phyloP scores from a whole-genome alignment of 352 stramenopile genomes.

The Phytophthora litchii region DNA sequence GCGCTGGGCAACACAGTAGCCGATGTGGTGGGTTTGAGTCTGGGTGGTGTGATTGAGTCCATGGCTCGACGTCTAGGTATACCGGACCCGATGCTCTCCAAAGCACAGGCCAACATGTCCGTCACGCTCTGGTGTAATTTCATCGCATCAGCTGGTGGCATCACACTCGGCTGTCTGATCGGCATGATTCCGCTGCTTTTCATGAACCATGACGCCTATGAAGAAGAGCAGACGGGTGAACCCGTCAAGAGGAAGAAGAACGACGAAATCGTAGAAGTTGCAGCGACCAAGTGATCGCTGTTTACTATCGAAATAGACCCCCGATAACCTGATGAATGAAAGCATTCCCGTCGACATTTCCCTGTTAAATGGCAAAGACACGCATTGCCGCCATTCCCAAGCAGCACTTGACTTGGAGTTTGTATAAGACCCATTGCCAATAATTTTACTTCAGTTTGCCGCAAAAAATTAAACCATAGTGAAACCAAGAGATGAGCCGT shows the following conservation, averaged over 20 bases:
- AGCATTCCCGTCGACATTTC: background rate
- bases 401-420: conserved; percentile 19
- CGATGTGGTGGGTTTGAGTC: conserved; percentile 93
- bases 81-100: conserved; percentile 74
- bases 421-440: conserved; percentile 22
- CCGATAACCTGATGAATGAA: conserved; percentile 10
- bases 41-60: conserved; percentile 92
- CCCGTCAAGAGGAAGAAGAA: conserved; percentile 23
- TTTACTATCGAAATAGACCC: conserved; percentile 11
- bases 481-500: conserved; percentile 25
- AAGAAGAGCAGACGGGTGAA: conserved; percentile 53
- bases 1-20: conserved; percentile 95
- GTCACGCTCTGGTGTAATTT: conserved; percentile 82
- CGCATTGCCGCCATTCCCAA: conserved; percentile 1
- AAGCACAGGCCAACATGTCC: conserved; percentile 76
- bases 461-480: conserved; percentile 28
- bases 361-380: conserved; percentile 16
- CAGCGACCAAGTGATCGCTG: conserved; percentile 4
- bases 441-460: conserved; percentile 29
- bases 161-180: conserved; percentile 89
- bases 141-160: conserved; percentile 77
- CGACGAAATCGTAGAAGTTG: background rate
- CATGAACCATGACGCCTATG: conserved; percentile 76
- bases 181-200: conserved; percentile 92
- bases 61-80: conserved; percentile 73